Evolutionary conservation across 345 rosid genomes (phyloP).

Genomic region (Salix purpurea): DNA sequence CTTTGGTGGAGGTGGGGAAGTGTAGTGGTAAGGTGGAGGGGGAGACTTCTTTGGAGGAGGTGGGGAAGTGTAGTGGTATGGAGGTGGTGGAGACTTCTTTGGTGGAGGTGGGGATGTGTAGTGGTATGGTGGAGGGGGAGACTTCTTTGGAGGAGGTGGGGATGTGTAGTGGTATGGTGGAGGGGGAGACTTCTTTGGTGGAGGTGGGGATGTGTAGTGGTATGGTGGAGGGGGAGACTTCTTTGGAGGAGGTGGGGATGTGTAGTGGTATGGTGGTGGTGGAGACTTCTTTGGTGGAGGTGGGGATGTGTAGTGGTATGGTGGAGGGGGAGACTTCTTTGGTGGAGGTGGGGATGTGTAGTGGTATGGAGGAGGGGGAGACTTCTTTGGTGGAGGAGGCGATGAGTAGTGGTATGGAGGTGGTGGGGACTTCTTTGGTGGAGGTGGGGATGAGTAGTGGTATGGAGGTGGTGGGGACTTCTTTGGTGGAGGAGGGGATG

Average conservation of each 20-base stretch:
- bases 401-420: conserved; percentile 4
- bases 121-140: not conserved
- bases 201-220: conserved; percentile 15
- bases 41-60: not conserved
- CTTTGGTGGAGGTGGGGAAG: not conserved
- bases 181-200: not conserved
- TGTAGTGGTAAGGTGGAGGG: not conserved
- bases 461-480: not conserved
- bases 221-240: conserved; percentile 7
- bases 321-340: conserved; percentile 5
- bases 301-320: conserved; percentile 12
- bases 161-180: conserved; percentile 21
- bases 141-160: not conserved
- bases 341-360: not conserved
- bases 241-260: not conserved
- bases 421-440: conserved; percentile 3
- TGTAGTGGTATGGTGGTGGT: conserved; percentile 10
- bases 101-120: conserved; percentile 13
- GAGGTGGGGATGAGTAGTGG: conserved; percentile 2
- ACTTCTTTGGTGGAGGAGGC: not conserved
- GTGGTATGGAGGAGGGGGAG: conserved; percentile 16
- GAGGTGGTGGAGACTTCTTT: conserved; percentile 2
- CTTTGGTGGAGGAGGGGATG: not conserved
- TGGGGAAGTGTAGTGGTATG: conserved; percentile 5
- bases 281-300: conserved; percentile 14